Conservation (phyloP, 2,329 filamentous ascomycete species). For the Paracamarosporium sp. region DNA sequence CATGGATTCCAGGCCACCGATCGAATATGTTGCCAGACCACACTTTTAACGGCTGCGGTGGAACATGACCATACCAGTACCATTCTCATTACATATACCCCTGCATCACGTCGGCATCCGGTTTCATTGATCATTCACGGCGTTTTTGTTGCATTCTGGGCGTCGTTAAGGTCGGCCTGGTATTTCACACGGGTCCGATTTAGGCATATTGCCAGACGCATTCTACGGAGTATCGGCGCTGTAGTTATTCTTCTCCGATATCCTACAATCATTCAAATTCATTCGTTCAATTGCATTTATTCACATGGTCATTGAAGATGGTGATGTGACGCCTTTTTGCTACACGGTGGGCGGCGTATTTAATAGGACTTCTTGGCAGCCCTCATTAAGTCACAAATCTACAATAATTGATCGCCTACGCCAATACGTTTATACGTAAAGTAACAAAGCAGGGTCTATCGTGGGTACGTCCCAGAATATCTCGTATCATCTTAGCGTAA, state of each 20-base stretch:
- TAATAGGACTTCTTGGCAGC: too few species aligned
- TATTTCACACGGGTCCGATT: background rate
- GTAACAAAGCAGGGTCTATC: too few species aligned
- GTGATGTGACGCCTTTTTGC: too few species aligned
- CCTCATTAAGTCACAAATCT: too few species aligned
- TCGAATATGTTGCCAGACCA: conserved; percentile 11
- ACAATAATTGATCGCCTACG: too few species aligned
- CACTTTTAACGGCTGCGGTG: conserved; percentile 5
- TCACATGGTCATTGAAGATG: too few species aligned
- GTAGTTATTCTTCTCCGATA: background rate
- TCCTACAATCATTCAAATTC: background rate
- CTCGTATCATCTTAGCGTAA: too few species aligned
- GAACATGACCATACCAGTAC: background rate
- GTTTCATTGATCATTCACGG: background rate
- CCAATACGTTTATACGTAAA: too few species aligned
- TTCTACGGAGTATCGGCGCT: background rate
- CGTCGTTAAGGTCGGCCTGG: conserved; percentile 3
- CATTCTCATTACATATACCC: conserved; percentile 1
- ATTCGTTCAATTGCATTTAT: background rate
- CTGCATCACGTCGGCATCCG: conserved; percentile 2
- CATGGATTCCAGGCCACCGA: background rate
- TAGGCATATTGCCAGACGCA: background rate
- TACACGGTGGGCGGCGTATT: too few species aligned
- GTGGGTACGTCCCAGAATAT: too few species aligned
- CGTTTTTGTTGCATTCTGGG: conserved; percentile 8